Evolutionary conservation across 2,329 filamentous ascomycete species (phyloP), one percentile per base, ranked within the genome.

Genomic region (Aspergillus tanneri): DNA sequence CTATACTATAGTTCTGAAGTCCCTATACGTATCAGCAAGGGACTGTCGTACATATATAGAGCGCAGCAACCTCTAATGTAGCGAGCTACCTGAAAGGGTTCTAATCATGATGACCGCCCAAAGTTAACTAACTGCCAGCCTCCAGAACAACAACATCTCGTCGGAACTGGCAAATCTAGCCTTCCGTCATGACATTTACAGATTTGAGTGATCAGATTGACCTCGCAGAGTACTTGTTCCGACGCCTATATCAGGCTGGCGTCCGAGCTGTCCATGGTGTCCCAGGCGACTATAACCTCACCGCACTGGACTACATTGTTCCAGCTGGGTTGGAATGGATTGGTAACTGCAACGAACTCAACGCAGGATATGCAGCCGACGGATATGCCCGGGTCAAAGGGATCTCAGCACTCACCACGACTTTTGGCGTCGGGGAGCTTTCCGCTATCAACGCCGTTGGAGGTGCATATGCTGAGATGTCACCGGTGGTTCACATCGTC

Each of bases 381-480:
- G 62, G 61, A n/a, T 67, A 67, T 42, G 55, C 61, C 7, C 60
- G 64, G 4, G 56, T 67, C 24, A 65, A 65, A 19, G 64, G 54
- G 19, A 36, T 35, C 9, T 44, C 25, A 9, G 63, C 63, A 1
- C 24, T 66, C 5, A 51, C 67, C 2, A 67, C 57, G 14, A 59
- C 58, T 12, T 56, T 60, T 54, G 87, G 87, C 41, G 86, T 90
- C 3, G 87, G 77, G 8, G 77, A 80, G 55, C 65, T 79, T 6
- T 88, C 86, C 2, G 85, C 86, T 45, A 75, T 90, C 61, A 89
- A 90, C 61, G 87, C 83, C 21, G 69, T 89, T 43, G 87, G 86
- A 1, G 87, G 87, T 11, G 80, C 86, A 28, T 90, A 80, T 69
- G 85, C 85, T 1, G 87, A 91, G 67, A 79, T 81, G 57, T 83